phyloP scores from a whole-genome alignment of 192 early-diverging fungal species.

The Coemansia sp. region DNA sequence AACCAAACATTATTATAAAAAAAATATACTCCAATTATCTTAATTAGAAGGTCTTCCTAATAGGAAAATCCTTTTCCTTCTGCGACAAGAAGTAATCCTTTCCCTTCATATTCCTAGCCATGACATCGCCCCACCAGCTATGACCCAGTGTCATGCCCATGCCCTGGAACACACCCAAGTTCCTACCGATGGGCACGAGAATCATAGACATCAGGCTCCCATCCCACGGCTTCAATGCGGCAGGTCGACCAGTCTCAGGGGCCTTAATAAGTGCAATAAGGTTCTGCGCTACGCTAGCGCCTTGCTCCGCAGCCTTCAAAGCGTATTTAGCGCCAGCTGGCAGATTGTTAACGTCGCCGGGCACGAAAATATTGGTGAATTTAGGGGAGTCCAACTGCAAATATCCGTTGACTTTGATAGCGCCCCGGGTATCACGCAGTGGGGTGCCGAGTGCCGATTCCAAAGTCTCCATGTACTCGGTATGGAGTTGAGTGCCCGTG shows the following conservation, averaged over 20 bases:
- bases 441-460: conserved; percentile 19
- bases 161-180: conserved; percentile 42
- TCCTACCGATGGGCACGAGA: conserved; percentile 41
- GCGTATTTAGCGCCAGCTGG: conserved; percentile 40
- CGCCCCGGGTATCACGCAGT: conserved; percentile 39
- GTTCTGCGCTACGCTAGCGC: conserved; percentile 26
- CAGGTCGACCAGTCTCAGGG: neutral
- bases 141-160: conserved; percentile 42
- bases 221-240: conserved; percentile 22
- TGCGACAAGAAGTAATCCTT: conserved; percentile 43
- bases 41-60: neutral
- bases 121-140: conserved; percentile 34
- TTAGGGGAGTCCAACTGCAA: conserved; percentile 46
- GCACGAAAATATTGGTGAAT: conserved; percentile 54
- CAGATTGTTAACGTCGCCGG: conserved; percentile 57
- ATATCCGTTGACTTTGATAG: conserved; percentile 54
- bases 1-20: neutral
- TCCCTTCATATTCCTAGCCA: conserved; percentile 27
- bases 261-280: conserved; percentile 28
- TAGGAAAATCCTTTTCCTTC: conserved; percentile 12
- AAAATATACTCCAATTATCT: neutral
- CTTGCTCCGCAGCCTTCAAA: conserved; percentile 30
- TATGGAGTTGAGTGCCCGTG: conserved; percentile 46
- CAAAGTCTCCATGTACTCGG: conserved; percentile 54
- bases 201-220: conserved; percentile 28